phyloP scores from a whole-genome alignment of 805 yeast species.

The Yamadazyma nakazawae region DNA sequence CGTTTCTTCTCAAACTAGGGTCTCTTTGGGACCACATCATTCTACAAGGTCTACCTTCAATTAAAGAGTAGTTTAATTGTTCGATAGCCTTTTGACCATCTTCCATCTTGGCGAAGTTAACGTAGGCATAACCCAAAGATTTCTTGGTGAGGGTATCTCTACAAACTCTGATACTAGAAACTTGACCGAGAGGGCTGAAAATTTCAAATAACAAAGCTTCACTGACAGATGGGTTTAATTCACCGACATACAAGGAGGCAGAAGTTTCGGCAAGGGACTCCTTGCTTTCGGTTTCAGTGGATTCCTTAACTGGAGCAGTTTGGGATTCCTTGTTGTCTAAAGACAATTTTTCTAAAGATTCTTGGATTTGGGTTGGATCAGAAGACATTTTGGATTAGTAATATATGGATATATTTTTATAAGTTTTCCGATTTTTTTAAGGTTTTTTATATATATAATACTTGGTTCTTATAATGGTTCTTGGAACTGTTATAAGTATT shows the following conservation, averaged over 20 bases:
- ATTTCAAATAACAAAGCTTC: conserved; percentile 94
- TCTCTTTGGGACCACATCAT: conserved; percentile 99
- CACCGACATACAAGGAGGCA: conserved; percentile 96
- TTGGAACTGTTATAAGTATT: conserved; percentile 1
- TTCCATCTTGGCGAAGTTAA: conserved; percentile 83
- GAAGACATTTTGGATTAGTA: conserved; percentile 18
- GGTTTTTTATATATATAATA: conserved; percentile 6
- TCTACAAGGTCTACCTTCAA: conserved; percentile 96
- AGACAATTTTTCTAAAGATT: conserved; percentile 47
- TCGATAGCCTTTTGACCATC: conserved; percentile 95
- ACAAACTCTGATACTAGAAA: conserved; percentile 95
- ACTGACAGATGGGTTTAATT: conserved; percentile 85
- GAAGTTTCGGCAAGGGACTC: conserved; percentile 51
- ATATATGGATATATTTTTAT: conserved; percentile 11
- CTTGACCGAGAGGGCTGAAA: conserved; percentile 92
- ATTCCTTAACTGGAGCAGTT: conserved; percentile 16
- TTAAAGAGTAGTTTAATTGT: conserved; percentile 88
- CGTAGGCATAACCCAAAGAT: conserved; percentile 97
- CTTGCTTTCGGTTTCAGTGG: conserved; percentile 27
- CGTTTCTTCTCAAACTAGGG: conserved; percentile 90
- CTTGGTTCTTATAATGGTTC: not conserved
- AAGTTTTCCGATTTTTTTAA: conserved; percentile 12
- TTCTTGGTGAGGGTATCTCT: conserved; percentile 97
- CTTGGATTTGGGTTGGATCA: conserved; percentile 45
- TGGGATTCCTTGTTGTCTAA: conserved; percentile 34